Conservation (phyloP, 2,329 filamentous ascomycete species). For the Fusarium austroafricanum region DNA sequence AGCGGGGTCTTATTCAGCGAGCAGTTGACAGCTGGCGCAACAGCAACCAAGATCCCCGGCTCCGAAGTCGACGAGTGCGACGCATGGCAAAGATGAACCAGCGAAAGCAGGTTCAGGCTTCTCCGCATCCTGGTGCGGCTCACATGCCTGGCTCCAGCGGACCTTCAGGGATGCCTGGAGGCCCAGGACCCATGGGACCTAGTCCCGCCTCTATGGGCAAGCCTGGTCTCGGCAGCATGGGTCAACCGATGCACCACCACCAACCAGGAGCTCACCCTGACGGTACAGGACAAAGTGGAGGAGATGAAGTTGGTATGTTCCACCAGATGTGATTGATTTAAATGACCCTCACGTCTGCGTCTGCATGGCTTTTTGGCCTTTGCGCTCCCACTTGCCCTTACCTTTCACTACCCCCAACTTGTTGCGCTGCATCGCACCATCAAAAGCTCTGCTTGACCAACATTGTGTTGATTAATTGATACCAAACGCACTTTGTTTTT, state of each 20-base stretch:
- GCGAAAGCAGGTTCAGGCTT: slow-evolving; percentile 76
- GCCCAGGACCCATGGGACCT: slow-evolving; percentile 71
- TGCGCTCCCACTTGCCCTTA: slow-evolving; percentile 35
- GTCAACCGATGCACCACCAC: slow-evolving; percentile 77
- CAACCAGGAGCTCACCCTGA: slow-evolving; percentile 53
- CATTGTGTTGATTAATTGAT: slow-evolving; percentile 55
- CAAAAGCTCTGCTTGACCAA: slow-evolving; percentile 43
- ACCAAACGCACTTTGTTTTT: slow-evolving; percentile 47
- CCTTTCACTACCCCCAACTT: slow-evolving; percentile 25
- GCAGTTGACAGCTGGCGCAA: slow-evolving; percentile 99
- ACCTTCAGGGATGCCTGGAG: slow-evolving; percentile 72
- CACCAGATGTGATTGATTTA: slow-evolving; percentile 81
- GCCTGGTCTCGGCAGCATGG: slow-evolving; percentile 74
- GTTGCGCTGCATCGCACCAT: slow-evolving; percentile 26
- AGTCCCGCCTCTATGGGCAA: slow-evolving; percentile 70
- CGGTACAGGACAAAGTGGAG: slow-evolving; percentile 73
- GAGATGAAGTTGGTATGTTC: slow-evolving; percentile 98
- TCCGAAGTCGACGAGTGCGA: slow-evolving; percentile 90
- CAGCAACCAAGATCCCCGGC: slow-evolving; percentile 94
- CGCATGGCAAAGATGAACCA: slow-evolving; percentile 97
- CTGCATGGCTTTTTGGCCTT: slow-evolving; percentile 43
- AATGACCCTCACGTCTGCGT: slow-evolving; percentile 53
- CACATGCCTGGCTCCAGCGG: slow-evolving; percentile 77
- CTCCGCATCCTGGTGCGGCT: slow-evolving; percentile 64
- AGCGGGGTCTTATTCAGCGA: slow-evolving; percentile 94